These are phyloP conservation scores for Lobosporangium transversale DNA, from an alignment of 192 early-diverging fungal species.

Conservation along the genomic window DNA sequence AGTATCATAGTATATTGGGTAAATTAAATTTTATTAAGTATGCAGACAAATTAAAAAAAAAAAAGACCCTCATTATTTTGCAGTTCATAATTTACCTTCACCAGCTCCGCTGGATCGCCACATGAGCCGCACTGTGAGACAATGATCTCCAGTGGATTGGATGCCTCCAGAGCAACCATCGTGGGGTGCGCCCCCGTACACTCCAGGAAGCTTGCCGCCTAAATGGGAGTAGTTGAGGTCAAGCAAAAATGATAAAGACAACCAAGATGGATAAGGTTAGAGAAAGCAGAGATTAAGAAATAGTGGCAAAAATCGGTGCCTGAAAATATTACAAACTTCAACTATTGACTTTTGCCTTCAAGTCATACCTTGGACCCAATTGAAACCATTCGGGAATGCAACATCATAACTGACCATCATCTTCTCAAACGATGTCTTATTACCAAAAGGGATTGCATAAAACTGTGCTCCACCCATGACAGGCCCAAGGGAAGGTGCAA, in stretches of 20 bases:
- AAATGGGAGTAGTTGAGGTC: too few relatives aligned
- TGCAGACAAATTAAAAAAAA: not conserved
- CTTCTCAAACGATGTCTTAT: slow-evolving; percentile 42
- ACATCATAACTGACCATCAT: slow-evolving; percentile 59
- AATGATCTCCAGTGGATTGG: slow-evolving; percentile 57
- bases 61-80: not conserved
- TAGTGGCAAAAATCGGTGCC: not conserved
- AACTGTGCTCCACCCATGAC: slow-evolving; percentile 57
- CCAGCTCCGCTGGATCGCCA: slow-evolving; percentile 53
- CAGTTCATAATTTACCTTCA: slow-evolving; percentile 30
- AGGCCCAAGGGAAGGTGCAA: slow-evolving; percentile 42
- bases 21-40: too few relatives aligned
- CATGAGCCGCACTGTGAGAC: slow-evolving; percentile 61
- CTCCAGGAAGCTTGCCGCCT: slow-evolving; percentile 63
- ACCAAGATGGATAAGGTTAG: not conserved
- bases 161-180: slow-evolving; percentile 58
- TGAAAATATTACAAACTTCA: too few relatives aligned
- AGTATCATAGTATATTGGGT: not conserved
- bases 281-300: not conserved
- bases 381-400: slow-evolving; percentile 56
- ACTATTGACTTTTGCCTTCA: too few relatives aligned
- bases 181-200: slow-evolving; percentile 55
- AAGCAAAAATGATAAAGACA: not conserved
- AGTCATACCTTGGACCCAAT: slow-evolving; percentile 55
- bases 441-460: slow-evolving; percentile 53